Conservation (phyloP, 2,329 filamentous ascomycete genomes). For the Microascus cirrosus region DNA sequence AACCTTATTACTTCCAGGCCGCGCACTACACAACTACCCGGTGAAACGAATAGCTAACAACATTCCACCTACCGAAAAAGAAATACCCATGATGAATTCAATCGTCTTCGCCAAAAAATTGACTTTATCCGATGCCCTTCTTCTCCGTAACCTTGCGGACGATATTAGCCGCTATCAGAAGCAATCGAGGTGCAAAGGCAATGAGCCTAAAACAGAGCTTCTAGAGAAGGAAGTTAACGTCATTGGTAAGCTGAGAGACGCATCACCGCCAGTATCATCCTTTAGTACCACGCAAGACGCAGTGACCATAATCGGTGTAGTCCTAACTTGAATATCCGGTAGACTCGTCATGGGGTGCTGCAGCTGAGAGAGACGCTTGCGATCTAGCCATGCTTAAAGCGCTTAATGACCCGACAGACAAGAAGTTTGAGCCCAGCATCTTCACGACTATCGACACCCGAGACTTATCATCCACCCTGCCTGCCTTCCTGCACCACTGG, state of each 20-base stretch:
- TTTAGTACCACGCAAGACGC: background rate
- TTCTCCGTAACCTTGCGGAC: slow-evolving; percentile 25
- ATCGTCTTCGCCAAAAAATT: slow-evolving; percentile 26
- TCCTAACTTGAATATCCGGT: background rate
- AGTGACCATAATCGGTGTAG: background rate
- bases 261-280: background rate
- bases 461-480: slow-evolving; percentile 19
- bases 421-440: slow-evolving; percentile 33
- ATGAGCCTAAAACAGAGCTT: background rate
- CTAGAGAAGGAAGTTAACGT: background rate
- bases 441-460: slow-evolving; percentile 28
- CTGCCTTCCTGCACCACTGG: slow-evolving; percentile 29
- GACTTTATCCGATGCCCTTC: slow-evolving; percentile 26
- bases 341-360: background rate
- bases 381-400: slow-evolving; percentile 24
- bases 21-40: background rate
- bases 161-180: slow-evolving; percentile 18
- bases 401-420: slow-evolving; percentile 26
- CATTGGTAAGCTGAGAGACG: background rate
- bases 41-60: background rate
- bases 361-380: slow-evolving; percentile 12
- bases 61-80: background rate
- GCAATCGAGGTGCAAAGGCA: background rate
- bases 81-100: background rate
- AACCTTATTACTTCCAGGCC: no score